Evolutionary conservation across 345 rosid species (phyloP).

Genomic region (Kernera saxatilis): DNA sequence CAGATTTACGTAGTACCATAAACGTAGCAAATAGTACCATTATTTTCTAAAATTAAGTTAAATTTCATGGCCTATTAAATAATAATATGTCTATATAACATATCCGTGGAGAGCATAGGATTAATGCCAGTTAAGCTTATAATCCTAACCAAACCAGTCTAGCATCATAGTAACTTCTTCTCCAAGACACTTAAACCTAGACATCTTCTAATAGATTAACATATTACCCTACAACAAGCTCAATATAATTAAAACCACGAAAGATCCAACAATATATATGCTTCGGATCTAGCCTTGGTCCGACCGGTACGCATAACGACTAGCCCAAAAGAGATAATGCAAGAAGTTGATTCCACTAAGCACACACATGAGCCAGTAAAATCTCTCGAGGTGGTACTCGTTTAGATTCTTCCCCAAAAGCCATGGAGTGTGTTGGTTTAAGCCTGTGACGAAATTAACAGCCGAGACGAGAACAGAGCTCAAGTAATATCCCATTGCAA

Average conservation of each 20-base stretch:
- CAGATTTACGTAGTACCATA: background rate
- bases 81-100: background rate
- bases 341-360: conserved; percentile 64
- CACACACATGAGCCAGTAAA: conserved; percentile 83
- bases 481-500: conserved; percentile 87
- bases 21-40: background rate
- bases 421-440: conserved; percentile 48
- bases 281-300: conserved; percentile 19
- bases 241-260: background rate
- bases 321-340: conserved; percentile 82
- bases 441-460: conserved; percentile 47
- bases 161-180: background rate
- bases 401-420: conserved; percentile 71
- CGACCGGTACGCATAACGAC: conserved; percentile 56
- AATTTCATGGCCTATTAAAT: background rate
- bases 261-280: background rate
- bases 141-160: background rate
- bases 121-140: background rate
- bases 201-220: background rate
- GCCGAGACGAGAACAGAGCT: conserved; percentile 70
- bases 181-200: background rate
- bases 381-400: conserved; percentile 71
- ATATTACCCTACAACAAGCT: background rate
- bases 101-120: background rate
- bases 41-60: background rate